Percentiles rank a stretch among this genome's conserved stretches.
phyloP scores from a whole-genome alignment of 169 alveolate genomes.

The Cryptosporidium baileyi region DNA sequence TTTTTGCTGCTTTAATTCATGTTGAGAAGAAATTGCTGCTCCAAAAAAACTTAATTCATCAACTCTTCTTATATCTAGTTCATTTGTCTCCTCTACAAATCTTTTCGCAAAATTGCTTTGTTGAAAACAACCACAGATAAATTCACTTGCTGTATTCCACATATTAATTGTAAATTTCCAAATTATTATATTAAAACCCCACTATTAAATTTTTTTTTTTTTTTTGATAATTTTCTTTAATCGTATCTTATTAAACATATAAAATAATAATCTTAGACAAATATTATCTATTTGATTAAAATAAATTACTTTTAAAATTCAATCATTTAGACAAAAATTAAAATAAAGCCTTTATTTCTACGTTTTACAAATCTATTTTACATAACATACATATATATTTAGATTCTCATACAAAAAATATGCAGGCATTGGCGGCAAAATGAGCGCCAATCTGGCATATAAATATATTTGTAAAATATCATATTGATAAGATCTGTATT shows the following conservation, averaged over 20 bases:
- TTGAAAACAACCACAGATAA: constrained; percentile 68
- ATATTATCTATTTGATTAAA: too few relatives aligned
- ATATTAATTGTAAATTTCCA: background rate
- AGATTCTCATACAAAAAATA: background rate
- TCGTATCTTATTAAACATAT: too few relatives aligned
- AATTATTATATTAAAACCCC: too few relatives aligned
- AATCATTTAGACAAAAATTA: too few relatives aligned
- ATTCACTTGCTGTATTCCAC: constrained; percentile 64
- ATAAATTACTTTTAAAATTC: too few relatives aligned
- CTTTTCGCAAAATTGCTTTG: constrained; percentile 8
- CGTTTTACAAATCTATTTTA: too few relatives aligned
- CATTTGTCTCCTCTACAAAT: constrained; percentile 41
- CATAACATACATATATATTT: background rate
- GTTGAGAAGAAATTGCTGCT: constrained; percentile 68
- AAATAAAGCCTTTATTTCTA: too few relatives aligned
- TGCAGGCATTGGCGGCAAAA: background rate
- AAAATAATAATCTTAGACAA: too few relatives aligned
- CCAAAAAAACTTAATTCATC: constrained; percentile 51
- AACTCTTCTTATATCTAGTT: constrained; percentile 14
- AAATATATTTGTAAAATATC: background rate
- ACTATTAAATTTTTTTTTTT: too few relatives aligned
- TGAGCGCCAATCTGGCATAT: background rate
- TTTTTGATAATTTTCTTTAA: too few relatives aligned
- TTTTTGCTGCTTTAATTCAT: constrained; percentile 56
- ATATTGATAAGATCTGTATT: background rate